Evolutionary conservation across 345 rosid species (phyloP), one percentile per base, ranked within the genome.

Genomic region (Draba incana): DNA sequence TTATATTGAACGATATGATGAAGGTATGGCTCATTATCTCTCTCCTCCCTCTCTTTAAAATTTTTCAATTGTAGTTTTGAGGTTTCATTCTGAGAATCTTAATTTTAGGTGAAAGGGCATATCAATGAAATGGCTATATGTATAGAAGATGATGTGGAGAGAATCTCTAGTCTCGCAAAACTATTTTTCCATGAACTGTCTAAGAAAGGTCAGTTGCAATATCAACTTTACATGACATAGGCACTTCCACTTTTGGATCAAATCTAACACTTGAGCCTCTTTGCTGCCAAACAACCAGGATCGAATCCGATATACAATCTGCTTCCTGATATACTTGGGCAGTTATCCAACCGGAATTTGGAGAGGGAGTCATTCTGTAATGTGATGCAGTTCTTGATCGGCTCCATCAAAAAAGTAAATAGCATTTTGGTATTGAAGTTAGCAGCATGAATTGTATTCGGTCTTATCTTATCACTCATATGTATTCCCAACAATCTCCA

Each of bases 1-100:
- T 94, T 75, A 94, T 94, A 79, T 76, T 91, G 82, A 94, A 94
- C 79, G 99, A 94, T 69, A 94, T 94, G 99, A 94, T 94, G 99
- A 94, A 91, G 98, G 98, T 94, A 66, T 35, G 58, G 39, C 72
- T 63, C 39, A 56, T 14, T 61, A 42, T 20, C 37, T 20, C 23
- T 53, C 74, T 69, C 68, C 45, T 65, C 28, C 20, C 49, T 52
- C 43, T 62, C 20, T 69, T 38, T 43, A 15, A 62, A 23, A 57
- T 70, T 52, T 20, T 10, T 27, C 62, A 37, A n/a, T 50, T 25
- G 55, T 45, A 62, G 46, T 56, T 68, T 68, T 30, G 66, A 16
- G 47, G 47, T 41, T 75, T 79, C 49, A 82, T 74, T 64, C 10
- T 75, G 31, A 72, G 30, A 43, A 33, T 64, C 71, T 60, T 79